Evolutionary conservation across 1,284 basidiomycete species (phyloP), one percentile per base, ranked within the genome.

Genomic region (Sanghuangporus sanghuang): DNA sequence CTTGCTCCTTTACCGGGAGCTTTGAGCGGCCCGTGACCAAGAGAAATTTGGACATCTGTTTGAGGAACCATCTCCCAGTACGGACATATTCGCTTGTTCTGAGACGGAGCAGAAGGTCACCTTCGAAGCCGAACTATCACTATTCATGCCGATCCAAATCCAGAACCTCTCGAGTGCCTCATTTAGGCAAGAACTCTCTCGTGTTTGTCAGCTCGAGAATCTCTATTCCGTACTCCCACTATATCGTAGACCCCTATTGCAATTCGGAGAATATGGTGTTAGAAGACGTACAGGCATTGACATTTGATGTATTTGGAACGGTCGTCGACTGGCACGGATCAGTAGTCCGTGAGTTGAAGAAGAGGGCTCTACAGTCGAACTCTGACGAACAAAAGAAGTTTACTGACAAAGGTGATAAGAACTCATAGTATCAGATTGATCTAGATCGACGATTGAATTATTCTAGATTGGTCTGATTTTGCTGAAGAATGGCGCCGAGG

Each of bases 271-370:
- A 39, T 16, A 35, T n/a, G 32, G 6, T 36, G 7, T 40, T 61
- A 14, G 27, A 54, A 27, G 75, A 73, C 36, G 75, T 88, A 12
- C 79, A 85, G 59, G 85, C 79, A 0, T 77, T 84, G 48, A 62
- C 86, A 3, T 88, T 89, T 67, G 87, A 89, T 64, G 81, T 84
- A 6, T 84, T 87, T 62, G 86, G 86, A 8, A 89, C 86, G 0
- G 80, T 82, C 3, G 83, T 86, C 12, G 82, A 87, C 67, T 88
- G 85, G 85, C 76, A 78, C 59, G 74, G 74, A 5, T 79, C 80
- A 27, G 78, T 87, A 14, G 73, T 75, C 3, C 70, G 72, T 4
- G 76, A 81, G 54, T 71, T 88, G 50, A 58, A 64, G 44, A 44
- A 44, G 4, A 46, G 59, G 18, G 63, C 64, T 63, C 42, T 32